Percentiles rank a stretch among this genome's conserved stretches.
Evolutionary conservation across 129 eudicot species (phyloP).

Genomic region (Ambrosia artemisiifolia): DNA sequence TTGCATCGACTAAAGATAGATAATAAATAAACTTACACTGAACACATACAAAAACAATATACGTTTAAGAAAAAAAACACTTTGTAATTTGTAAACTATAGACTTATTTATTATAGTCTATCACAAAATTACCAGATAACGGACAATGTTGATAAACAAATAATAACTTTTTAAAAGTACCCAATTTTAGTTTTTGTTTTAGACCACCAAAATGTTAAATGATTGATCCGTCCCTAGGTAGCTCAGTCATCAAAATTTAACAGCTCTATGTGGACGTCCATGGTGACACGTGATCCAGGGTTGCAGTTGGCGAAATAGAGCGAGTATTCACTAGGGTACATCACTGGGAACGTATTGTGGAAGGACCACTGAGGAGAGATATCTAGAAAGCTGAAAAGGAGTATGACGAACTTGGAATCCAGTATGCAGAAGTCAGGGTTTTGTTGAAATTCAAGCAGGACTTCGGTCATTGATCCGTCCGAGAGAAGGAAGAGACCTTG

Average conservation of each 20-base stretch:
- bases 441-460: slow-evolving; percentile 28
- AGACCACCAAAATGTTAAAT: too few species aligned
- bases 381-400: slow-evolving; percentile 42
- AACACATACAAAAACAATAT: too few species aligned
- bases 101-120: too few species aligned
- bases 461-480: slow-evolving; percentile 28
- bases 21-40: too few species aligned
- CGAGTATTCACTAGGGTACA: slow-evolving; percentile 26
- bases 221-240: background rate
- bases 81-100: too few species aligned
- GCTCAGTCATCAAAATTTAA: slow-evolving; percentile 17
- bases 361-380: slow-evolving; percentile 30
- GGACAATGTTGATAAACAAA: too few species aligned
- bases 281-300: slow-evolving; percentile 22
- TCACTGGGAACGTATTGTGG: slow-evolving; percentile 27
- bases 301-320: slow-evolving; percentile 33
- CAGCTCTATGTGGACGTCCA: slow-evolving; percentile 28
- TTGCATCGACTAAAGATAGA: too few species aligned
- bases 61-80: too few species aligned
- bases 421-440: slow-evolving; percentile 37
- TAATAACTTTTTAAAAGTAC: too few species aligned
- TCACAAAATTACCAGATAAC: too few species aligned
- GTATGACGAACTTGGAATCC: slow-evolving; percentile 27
- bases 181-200: too few species aligned
- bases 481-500: slow-evolving; percentile 43